phyloP scores from a whole-genome alignment of 2,329 filamentous ascomycete genomes.

The Penicillium sp. region DNA sequence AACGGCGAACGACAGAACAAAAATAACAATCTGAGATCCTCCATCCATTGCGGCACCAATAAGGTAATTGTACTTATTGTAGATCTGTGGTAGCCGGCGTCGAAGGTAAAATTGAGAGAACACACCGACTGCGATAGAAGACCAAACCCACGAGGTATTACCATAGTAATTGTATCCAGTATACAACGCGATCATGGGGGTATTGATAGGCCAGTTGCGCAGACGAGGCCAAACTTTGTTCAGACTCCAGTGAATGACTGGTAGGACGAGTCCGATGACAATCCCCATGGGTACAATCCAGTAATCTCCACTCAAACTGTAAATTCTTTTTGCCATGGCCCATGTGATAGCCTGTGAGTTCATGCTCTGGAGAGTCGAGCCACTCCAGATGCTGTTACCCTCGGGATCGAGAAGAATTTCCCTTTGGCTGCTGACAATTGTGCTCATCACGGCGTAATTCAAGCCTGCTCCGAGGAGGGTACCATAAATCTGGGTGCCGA shows the following conservation, averaged over 20 bases:
- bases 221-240: slow-evolving; percentile 16
- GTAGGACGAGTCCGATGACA: slow-evolving; percentile 48
- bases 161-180: slow-evolving; percentile 16
- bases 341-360: slow-evolving; percentile 32
- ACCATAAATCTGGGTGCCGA: slow-evolving; percentile 55
- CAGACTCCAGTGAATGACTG: slow-evolving; percentile 44
- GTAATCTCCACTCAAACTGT: slow-evolving; percentile 46
- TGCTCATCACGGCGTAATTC: slow-evolving; percentile 56
- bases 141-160: slow-evolving; percentile 22
- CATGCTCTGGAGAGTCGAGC: slow-evolving; percentile 47
- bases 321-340: slow-evolving; percentile 54
- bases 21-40: slow-evolving; percentile 42
- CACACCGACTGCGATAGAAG: slow-evolving; percentile 16
- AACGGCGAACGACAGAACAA: slow-evolving; percentile 46
- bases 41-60: slow-evolving; percentile 43
- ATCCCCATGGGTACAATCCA: slow-evolving; percentile 52
- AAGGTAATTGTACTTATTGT: slow-evolving; percentile 46
- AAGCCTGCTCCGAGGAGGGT: slow-evolving; percentile 53
- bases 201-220: slow-evolving; percentile 18
- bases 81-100: slow-evolving; percentile 35
- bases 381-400: slow-evolving; percentile 53
- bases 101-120: slow-evolving; percentile 39
- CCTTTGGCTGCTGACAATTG: slow-evolving; percentile 49
- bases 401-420: slow-evolving; percentile 46
- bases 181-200: slow-evolving; percentile 16